Conservation (phyloP, 179 eudicot genomes). For the Silene noctiflora region DNA sequence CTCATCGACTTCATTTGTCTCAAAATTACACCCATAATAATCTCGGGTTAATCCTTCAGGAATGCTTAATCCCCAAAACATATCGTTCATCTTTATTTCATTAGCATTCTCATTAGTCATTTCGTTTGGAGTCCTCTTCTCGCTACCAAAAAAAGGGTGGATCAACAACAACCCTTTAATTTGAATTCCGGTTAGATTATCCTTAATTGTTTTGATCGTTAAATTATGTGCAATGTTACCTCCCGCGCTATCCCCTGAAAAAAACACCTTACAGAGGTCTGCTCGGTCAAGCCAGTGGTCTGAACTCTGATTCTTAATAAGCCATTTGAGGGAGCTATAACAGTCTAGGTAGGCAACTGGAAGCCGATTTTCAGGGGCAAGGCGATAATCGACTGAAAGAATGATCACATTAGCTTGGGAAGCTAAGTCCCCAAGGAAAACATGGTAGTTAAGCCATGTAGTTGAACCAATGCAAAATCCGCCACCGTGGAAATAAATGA, state of each 20-base stretch:
- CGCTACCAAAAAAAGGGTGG: constrained; percentile 69
- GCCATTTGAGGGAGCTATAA: constrained; percentile 52
- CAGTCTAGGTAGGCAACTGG: constrained; percentile 63
- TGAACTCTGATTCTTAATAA: constrained; percentile 9
- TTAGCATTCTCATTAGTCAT: constrained; percentile 20
- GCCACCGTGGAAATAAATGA: constrained; percentile 82
- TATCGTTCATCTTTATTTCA: constrained; percentile 56
- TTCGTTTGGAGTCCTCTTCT: constrained; percentile 46
- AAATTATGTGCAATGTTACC: constrained; percentile 72
- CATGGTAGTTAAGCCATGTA: constrained; percentile 64
- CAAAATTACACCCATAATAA: constrained; percentile 58
- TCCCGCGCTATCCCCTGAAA: constrained; percentile 75
- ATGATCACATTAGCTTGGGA: constrained; percentile 35
- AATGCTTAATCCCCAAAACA: constrained; percentile 63
- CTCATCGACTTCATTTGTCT: constrained; percentile 24
- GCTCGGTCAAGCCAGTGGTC: constrained; percentile 53
- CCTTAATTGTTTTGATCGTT: constrained; percentile 29
- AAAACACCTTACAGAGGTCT: constrained; percentile 51
- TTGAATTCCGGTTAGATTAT: neutral
- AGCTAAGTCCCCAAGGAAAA: constrained; percentile 52
- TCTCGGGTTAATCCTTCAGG: constrained; percentile 53
- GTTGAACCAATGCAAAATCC: constrained; percentile 80
- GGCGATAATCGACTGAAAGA: constrained; percentile 66
- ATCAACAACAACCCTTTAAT: constrained; percentile 46
- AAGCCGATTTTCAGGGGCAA: constrained; percentile 68